Evolutionary conservation across 2,329 filamentous ascomycete species (phyloP).

Genomic region (Tolypocladium capitatum): DNA sequence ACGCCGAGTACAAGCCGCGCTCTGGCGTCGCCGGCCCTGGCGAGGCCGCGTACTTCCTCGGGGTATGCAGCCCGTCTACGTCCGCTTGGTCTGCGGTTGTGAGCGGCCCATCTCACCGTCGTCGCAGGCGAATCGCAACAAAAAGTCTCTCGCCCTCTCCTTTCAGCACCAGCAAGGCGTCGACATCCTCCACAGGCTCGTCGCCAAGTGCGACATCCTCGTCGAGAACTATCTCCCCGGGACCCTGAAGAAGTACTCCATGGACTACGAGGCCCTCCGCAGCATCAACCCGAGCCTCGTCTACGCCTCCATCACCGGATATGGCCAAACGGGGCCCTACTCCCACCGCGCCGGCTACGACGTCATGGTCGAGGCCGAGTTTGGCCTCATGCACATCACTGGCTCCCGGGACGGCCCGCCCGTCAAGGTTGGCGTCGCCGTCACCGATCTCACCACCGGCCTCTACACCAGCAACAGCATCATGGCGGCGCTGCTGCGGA

Average conservation of each 20-base stretch:
- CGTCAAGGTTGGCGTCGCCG: slow-evolving; percentile 93
- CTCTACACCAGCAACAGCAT: slow-evolving; percentile 92
- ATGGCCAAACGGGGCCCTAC: slow-evolving; percentile 91
- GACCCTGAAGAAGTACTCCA: slow-evolving; percentile 73
- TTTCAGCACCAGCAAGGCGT: slow-evolving; percentile 79
- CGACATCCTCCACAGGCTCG: slow-evolving; percentile 74
- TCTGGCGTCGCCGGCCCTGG: slow-evolving; percentile 55
- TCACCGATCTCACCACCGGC: slow-evolving; percentile 90
- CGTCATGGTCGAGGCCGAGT: slow-evolving; percentile 98
- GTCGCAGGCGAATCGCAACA: slow-evolving; percentile 80
- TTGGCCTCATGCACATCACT: slow-evolving; percentile 98
- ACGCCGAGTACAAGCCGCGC: slow-evolving; percentile 59
- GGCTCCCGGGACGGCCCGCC: slow-evolving; percentile 77
- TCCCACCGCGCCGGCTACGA: slow-evolving; percentile 83
- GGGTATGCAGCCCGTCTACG: slow-evolving; percentile 38
- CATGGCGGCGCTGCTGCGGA: slow-evolving; percentile 78
- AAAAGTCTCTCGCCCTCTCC: slow-evolving; percentile 83
- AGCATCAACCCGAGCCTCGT: slow-evolving; percentile 77
- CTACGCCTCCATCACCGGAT: slow-evolving; percentile 94
- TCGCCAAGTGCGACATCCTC: slow-evolving; percentile 74
- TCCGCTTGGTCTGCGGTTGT: too few species aligned
- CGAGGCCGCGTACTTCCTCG: slow-evolving; percentile 89
- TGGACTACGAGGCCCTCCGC: slow-evolving; percentile 74
- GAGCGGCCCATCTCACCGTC: background rate
- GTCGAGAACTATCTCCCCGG: slow-evolving; percentile 96